Base-by-base conservation (phyloP, 176 grass and related monocot species). In the Musa itinerans region DNA sequence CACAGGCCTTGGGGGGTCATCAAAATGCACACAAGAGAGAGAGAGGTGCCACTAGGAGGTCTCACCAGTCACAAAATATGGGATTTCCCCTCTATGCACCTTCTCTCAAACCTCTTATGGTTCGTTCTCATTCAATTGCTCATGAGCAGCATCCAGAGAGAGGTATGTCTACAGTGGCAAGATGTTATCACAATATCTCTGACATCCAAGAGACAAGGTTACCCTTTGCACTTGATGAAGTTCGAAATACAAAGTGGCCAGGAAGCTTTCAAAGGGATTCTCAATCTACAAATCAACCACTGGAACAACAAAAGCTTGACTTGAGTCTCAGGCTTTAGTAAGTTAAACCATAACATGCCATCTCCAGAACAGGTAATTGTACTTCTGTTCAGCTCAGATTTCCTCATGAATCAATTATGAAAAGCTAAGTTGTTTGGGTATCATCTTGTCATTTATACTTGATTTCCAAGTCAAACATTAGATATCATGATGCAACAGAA, bases 21-120 rank as follows among this genome's bases (percentile, higher is more conserved):
- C 77, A 79, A 19, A 79, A 79, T 24, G 77, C 77, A 67, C 77
- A 79, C 77, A 79, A 79, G 66, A 79, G 52, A n/a, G 77, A 79
- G 65, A 57, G 77, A 27, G 77, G 77, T 22, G 65, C 52, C 27
- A 53, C 66, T 8, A 79, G 66, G 53, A 79, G 65, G 52, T n/a
- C 65, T 50, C 25, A 59, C 21, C 75, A 54, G 23, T 52, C 48
- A 43, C 52, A 79, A 3, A 55, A 34, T 13, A 49, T 56, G 65
- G 65, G 65, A 22, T 51, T 57, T 13, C n/a, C 77, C n/a, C 16
- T 54, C 22, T 5, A 68, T 29, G 50, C 63, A 68, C 24, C 76
- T 17, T 54, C 62, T 68, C 24, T 55, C 11, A 64, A 68, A 54
- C 54, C 63, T 68, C 51, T 79, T 25, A 48, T 16, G 59, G 77